Conservation (phyloP, 2,329 filamentous ascomycete species). For the Dichotomopilus funicola region DNA sequence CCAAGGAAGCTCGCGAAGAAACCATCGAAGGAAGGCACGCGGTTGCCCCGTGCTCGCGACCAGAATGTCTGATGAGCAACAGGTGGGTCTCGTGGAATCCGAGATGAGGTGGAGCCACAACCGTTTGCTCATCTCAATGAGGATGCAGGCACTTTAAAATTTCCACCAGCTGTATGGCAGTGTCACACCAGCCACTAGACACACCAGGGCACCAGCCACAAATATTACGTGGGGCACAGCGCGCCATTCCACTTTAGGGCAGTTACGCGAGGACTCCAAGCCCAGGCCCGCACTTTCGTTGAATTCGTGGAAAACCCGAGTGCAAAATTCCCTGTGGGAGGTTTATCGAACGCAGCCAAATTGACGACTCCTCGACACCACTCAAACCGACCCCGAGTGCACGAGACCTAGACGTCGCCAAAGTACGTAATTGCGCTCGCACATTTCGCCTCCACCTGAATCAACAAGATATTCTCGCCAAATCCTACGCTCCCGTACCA, state of each 20-base stretch:
- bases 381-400: constrained; percentile 22
- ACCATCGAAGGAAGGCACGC: constrained; percentile 2
- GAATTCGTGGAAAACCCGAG: constrained; percentile 24
- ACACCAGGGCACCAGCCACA: constrained; percentile 4
- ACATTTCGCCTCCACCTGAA: constrained; percentile 11
- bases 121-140: constrained; percentile 1
- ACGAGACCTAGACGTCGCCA: constrained; percentile 31
- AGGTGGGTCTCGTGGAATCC: constrained; percentile 11
- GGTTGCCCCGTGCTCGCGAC: constrained; percentile 7
- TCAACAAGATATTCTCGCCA: background rate
- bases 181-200: constrained; percentile 4
- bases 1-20: constrained; percentile 9
- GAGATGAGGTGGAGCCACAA: constrained; percentile 11
- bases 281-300: constrained; percentile 24
- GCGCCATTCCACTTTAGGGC: constrained; percentile 21
- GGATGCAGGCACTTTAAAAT: background rate
- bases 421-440: constrained; percentile 23
- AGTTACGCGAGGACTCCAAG: constrained; percentile 21
- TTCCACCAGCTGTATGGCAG: constrained; percentile 14
- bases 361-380: constrained; percentile 23
- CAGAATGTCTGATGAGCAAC: constrained; percentile 17
- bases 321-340: constrained; percentile 25
- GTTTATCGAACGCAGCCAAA: constrained; percentile 22
- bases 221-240: background rate
- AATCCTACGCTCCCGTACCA: background rate